These are phyloP conservation scores for Tulasnella calospora DNA, from an alignment of 768 basidiomycete species.

Conservation along the genomic window DNA sequence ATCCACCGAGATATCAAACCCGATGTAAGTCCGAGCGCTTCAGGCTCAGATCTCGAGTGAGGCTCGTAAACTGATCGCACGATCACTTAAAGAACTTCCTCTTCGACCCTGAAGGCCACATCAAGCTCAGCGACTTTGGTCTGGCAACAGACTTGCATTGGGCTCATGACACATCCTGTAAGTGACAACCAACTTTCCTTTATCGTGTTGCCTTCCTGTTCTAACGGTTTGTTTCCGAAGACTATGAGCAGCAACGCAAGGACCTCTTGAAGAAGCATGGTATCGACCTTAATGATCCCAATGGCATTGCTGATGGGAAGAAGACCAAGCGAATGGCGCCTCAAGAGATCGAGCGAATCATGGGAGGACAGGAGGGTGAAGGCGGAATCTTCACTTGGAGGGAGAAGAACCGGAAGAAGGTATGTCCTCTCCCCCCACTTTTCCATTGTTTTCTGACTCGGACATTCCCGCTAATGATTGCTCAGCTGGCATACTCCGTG, in stretches of 20 bases:
- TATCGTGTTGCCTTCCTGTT: not conserved
- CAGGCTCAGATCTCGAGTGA: not conserved
- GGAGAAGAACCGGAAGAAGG: constrained; percentile 87
- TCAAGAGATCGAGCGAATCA: constrained; percentile 74
- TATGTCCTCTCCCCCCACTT: constrained; percentile 40
- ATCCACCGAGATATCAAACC: constrained; percentile 98
- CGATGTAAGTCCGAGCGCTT: constrained; percentile 51
- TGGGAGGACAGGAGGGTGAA: constrained; percentile 77
- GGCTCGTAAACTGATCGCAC: not conserved
- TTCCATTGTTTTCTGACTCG: constrained; percentile 9
- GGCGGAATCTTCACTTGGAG: constrained; percentile 88
- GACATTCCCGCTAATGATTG: not conserved
- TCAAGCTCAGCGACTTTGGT: constrained; percentile 93
- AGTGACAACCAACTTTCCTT: constrained; percentile 25
- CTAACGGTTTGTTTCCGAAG: constrained; percentile 40
- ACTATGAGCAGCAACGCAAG: constrained; percentile 90
- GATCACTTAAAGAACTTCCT: constrained; percentile 76
- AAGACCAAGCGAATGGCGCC: constrained; percentile 75
- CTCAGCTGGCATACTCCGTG: constrained; percentile 82
- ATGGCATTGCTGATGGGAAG: constrained; percentile 57
- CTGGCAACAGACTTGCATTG: constrained; percentile 92
- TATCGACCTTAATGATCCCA: constrained; percentile 83
- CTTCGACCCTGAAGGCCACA: constrained; percentile 88
- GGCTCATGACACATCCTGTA: constrained; percentile 94
- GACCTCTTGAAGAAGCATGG: constrained; percentile 89